These are phyloP conservation scores for Heliophila coronopifolia DNA, from an alignment of 441 rosid genomes.

Conservation along the genomic window DNA sequence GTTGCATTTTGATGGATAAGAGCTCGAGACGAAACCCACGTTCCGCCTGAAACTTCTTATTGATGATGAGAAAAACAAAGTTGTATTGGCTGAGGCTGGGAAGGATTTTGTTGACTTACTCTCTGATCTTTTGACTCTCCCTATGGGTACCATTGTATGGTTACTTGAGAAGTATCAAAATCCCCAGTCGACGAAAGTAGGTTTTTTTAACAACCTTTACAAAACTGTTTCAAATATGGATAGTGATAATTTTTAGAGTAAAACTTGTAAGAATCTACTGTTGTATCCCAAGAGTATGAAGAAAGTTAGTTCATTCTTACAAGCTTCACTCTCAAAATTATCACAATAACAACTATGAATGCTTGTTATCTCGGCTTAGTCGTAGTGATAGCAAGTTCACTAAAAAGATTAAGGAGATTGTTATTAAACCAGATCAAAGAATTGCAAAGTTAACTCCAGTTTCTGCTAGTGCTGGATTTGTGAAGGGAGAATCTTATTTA, in stretches of 20 bases:
- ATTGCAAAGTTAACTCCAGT: no score
- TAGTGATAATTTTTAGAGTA: neutral
- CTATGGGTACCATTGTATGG: slow-evolving; percentile 25
- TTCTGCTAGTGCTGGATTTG: no score
- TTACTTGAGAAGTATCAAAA: slow-evolving; percentile 13
- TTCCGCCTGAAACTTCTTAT: slow-evolving; percentile 15
- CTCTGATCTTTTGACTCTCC: slow-evolving; percentile 18
- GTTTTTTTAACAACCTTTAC: slow-evolving; percentile 22
- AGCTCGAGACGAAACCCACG: neutral
- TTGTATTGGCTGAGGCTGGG: slow-evolving; percentile 22
- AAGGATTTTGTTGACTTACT: neutral
- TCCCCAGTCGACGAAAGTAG: neutral
- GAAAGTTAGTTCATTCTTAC: no score
- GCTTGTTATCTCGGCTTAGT: no score
- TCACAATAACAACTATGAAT: no score
- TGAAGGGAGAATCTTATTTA: no score
- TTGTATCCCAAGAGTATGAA: neutral
- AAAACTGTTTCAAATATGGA: neutral
- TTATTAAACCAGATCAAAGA: no score
- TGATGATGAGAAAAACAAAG: slow-evolving; percentile 17
- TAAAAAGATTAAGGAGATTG: no score
- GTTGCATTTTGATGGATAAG: slow-evolving; percentile 9
- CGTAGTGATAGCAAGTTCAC: no score
- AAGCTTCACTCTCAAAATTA: no score
- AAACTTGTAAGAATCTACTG: neutral